Evolutionary conservation across 306 rosid species (phyloP).

Genomic region (Castanospermum australe): DNA sequence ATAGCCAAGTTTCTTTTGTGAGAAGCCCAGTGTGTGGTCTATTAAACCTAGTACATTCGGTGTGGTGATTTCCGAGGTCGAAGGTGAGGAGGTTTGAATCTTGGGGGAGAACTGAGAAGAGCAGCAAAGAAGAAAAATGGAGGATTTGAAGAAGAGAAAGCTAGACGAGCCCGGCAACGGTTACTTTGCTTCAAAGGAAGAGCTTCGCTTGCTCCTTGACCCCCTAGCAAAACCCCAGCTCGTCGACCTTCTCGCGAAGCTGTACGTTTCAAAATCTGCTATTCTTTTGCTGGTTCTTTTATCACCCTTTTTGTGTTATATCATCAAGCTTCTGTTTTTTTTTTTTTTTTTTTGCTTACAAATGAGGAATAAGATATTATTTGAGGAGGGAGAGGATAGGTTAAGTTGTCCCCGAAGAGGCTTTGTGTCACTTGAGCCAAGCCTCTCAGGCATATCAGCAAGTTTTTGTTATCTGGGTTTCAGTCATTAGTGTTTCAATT

Average conservation of each 20-base stretch:
- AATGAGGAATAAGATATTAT: too few relatives aligned
- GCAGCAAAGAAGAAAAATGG: constrained; percentile 33
- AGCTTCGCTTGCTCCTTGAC: constrained; percentile 60
- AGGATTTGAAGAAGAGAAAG: constrained; percentile 81
- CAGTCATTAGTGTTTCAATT: not conserved
- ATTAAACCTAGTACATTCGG: constrained; percentile 9
- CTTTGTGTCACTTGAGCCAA: too few relatives aligned
- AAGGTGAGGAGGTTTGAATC: not conserved
- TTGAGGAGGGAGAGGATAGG: too few relatives aligned
- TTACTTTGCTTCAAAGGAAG: constrained; percentile 44
- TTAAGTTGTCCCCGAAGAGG: too few relatives aligned
- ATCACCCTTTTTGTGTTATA: not conserved
- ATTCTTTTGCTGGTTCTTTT: not conserved
- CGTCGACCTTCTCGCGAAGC: constrained; percentile 68
- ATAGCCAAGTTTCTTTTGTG: too few relatives aligned
- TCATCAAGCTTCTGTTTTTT: not conserved
- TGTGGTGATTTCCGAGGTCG: not conserved
- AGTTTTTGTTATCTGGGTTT: not conserved
- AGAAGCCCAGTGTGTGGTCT: not conserved
- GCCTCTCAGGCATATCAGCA: not conserved
- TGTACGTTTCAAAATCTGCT: constrained; percentile 44
- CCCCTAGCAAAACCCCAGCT: constrained; percentile 75
- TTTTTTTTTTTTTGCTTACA: too few relatives aligned
- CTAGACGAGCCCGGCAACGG: constrained; percentile 42
- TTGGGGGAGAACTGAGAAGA: too few relatives aligned